Conservation (phyloP, 352 stramenopile species). For the Phytophthora idaei region DNA sequence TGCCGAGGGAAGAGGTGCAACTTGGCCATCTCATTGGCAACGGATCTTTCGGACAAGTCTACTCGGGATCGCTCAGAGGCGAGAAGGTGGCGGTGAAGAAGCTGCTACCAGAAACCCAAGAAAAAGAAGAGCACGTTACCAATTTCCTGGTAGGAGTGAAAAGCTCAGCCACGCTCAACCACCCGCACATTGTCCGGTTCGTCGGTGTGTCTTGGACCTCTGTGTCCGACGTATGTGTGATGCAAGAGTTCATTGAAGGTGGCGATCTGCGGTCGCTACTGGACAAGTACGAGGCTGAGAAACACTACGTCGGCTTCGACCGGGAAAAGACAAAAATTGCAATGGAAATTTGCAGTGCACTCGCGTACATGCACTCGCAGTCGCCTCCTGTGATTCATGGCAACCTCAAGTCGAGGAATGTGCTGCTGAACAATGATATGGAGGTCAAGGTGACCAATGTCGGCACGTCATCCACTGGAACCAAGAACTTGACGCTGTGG, state of each 20-base stretch:
- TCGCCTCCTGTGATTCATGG: constrained; percentile 34
- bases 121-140: constrained; percentile 30
- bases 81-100: constrained; percentile 54
- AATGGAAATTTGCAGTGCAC: constrained; percentile 38
- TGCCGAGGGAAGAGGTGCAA: constrained; percentile 44
- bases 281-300: constrained; percentile 23
- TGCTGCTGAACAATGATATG: constrained; percentile 28
- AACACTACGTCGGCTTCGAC: constrained; percentile 35
- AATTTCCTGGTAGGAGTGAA: constrained; percentile 52
- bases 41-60: constrained; percentile 45
- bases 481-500: constrained; percentile 65
- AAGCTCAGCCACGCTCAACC: constrained; percentile 43
- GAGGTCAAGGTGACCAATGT: constrained; percentile 52
- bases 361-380: constrained; percentile 40
- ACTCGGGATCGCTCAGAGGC: constrained; percentile 35
- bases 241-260: constrained; percentile 46
- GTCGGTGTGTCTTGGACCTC: constrained; percentile 57
- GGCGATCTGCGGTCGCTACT: constrained; percentile 44
- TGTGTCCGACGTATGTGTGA: constrained; percentile 37
- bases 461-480: constrained; percentile 23
- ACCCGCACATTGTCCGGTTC: constrained; percentile 56
- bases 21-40: constrained; percentile 31
- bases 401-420: constrained; percentile 40
- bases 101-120: constrained; percentile 13
- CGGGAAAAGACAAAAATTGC: constrained; percentile 43